These are phyloP conservation scores for Xylaria sp. DNA, from an alignment of 2,329 filamentous ascomycete genomes.

Conservation along the genomic window DNA sequence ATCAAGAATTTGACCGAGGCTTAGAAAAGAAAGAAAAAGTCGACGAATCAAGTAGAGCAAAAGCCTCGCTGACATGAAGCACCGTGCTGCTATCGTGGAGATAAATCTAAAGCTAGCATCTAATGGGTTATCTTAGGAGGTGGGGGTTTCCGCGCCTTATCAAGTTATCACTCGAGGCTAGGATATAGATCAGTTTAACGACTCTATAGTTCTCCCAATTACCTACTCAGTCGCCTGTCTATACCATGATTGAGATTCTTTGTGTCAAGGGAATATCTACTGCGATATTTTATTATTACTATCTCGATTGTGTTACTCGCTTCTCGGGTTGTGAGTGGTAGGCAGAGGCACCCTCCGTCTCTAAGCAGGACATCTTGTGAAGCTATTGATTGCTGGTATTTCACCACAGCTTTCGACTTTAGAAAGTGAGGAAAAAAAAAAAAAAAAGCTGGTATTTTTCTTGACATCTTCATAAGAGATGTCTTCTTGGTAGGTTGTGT, in stretches of 20 bases:
- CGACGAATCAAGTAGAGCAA: background rate
- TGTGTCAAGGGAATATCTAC: background rate
- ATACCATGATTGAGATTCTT: background rate
- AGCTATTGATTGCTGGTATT: background rate
- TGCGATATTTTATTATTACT: background rate
- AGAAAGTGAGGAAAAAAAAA: no score
- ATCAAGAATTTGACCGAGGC: no score
- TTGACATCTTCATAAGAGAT: background rate
- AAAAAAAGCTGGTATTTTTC: background rate
- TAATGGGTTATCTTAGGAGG: conserved; percentile 1
- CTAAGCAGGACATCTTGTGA: background rate
- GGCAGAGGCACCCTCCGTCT: background rate
- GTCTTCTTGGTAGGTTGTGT: background rate
- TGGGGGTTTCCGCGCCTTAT: conserved; percentile 15
- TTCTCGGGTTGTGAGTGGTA: background rate
- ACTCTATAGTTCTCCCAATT: background rate
- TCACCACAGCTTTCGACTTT: background rate
- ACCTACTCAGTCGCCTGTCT: background rate
- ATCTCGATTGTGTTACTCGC: background rate
- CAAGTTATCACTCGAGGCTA: background rate
- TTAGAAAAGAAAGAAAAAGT: background rate
- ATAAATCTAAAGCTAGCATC: background rate
- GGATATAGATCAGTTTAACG: background rate
- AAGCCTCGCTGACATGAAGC: conserved; percentile 1
- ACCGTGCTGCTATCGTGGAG: conserved; percentile 1